Evolutionary conservation across 352 stramenopile species (phyloP).

Genomic region (Aphanomyces stellatus): DNA sequence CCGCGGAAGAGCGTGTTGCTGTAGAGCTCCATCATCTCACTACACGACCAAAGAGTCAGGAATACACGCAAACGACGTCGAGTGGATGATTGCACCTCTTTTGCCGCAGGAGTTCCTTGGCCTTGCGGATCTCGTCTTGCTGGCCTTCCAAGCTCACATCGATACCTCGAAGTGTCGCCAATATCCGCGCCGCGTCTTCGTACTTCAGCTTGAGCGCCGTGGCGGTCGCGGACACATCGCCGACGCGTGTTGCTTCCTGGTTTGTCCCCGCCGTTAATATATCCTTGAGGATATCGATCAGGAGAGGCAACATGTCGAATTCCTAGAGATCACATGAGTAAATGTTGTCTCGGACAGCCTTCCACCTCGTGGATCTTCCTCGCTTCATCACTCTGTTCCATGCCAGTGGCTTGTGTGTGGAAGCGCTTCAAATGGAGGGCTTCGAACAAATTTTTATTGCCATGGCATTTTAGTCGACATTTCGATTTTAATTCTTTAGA

Average conservation of each 20-base stretch:
- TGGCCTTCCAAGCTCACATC: constrained; percentile 74
- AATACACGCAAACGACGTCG: not conserved
- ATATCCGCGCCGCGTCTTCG: constrained; percentile 46
- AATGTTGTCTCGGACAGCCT: not conserved
- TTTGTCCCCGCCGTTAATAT: constrained; percentile 60
- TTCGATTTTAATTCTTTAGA: not conserved
- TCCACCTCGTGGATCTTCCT: not conserved
- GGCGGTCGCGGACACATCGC: constrained; percentile 70
- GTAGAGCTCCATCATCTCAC: constrained; percentile 71
- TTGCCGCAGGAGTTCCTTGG: constrained; percentile 63
- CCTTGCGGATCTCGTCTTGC: constrained; percentile 53
- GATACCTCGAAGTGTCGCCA: constrained; percentile 60
- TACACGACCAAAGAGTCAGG: constrained; percentile 20
- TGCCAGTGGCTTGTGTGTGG: too few relatives aligned
- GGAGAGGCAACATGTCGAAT: constrained; percentile 70
- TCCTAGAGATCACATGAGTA: constrained; percentile 28
- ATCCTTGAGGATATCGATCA: constrained; percentile 82
- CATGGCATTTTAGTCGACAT: too few relatives aligned
- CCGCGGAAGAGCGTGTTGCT: constrained; percentile 80
- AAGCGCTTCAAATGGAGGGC: too few relatives aligned
- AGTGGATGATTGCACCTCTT: constrained; percentile 42
- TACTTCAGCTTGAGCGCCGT: constrained; percentile 74
- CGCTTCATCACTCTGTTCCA: constrained; percentile 2
- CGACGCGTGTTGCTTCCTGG: constrained; percentile 68
- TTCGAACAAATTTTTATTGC: too few relatives aligned